Evolutionary conservation across 176 grass and related monocot species (phyloP).

Genomic region (Oryza meyeriana): DNA sequence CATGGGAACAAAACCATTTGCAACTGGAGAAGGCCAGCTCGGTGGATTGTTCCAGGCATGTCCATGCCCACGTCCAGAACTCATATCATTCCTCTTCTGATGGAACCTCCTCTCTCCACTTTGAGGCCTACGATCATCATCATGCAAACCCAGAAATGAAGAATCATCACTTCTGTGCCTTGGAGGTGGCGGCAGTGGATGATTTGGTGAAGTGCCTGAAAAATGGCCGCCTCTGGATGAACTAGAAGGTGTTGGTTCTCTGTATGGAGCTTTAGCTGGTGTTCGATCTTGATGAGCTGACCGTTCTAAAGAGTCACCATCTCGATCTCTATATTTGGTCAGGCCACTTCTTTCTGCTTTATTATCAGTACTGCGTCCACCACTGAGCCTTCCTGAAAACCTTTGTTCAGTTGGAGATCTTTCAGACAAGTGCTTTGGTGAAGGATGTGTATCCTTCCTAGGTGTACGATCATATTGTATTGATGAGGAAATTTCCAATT

Average conservation of each 20-base stretch:
- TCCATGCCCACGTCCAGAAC: slow-evolving; percentile 59
- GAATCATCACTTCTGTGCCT: slow-evolving; percentile 62
- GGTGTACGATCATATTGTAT: slow-evolving; percentile 60
- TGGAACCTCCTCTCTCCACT: slow-evolving; percentile 57
- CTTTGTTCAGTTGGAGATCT: slow-evolving; percentile 73
- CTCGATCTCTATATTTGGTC: slow-evolving; percentile 77
- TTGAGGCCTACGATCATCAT: slow-evolving; percentile 70
- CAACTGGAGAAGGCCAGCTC: slow-evolving; percentile 70
- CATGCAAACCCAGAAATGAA: slow-evolving; percentile 58
- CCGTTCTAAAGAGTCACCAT: slow-evolving; percentile 58
- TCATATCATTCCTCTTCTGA: slow-evolving; percentile 70
- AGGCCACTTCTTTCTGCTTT: slow-evolving; percentile 50
- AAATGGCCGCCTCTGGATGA: slow-evolving; percentile 61
- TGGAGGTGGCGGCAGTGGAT: slow-evolving; percentile 43
- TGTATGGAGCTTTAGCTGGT: slow-evolving; percentile 49
- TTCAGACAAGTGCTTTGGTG: slow-evolving; percentile 58
- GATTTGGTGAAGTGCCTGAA: slow-evolving; percentile 61
- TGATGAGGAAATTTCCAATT: slow-evolving; percentile 50
- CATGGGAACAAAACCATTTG: slow-evolving; percentile 83
- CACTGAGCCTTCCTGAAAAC: slow-evolving; percentile 63
- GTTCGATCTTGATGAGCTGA: slow-evolving; percentile 52
- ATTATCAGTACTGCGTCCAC: slow-evolving; percentile 56
- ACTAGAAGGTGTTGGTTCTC: slow-evolving; percentile 73
- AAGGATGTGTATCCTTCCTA: slow-evolving; percentile 65
- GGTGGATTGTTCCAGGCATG: slow-evolving; percentile 76